phyloP scores from a whole-genome alignment of 1,284 basidiomycete species.

The Ganoderma lucidum region DNA sequence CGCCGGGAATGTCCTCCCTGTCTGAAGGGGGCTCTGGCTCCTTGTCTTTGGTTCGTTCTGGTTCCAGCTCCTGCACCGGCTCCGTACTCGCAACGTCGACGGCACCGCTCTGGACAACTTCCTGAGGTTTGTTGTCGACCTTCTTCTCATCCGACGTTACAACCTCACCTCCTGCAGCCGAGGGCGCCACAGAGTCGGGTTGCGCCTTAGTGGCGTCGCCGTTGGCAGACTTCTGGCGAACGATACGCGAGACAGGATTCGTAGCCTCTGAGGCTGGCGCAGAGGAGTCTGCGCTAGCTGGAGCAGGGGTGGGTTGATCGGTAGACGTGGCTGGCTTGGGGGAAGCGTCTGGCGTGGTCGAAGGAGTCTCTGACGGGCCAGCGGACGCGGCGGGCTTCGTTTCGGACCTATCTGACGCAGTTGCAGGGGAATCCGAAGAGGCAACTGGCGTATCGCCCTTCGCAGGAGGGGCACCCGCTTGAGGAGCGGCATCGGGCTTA shows the following conservation, averaged over 20 bases:
- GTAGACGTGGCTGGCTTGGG: background rate
- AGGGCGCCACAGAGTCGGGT: background rate
- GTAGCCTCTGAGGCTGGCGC: background rate
- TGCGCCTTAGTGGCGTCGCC: background rate
- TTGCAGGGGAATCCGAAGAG: background rate
- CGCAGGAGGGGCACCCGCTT: background rate
- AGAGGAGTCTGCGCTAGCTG: background rate
- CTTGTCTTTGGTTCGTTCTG: background rate
- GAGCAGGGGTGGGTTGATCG: background rate
- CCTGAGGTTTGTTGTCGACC: background rate
- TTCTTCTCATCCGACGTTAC: background rate
- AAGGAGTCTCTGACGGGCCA: background rate
- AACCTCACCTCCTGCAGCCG: background rate
- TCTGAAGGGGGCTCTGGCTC: conserved; percentile 3
- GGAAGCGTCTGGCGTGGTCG: background rate
- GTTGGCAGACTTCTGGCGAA: background rate
- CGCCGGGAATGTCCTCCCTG: conserved; percentile 22
- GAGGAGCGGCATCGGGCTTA: background rate
- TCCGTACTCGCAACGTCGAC: background rate
- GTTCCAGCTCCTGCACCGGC: background rate
- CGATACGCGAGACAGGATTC: background rate
- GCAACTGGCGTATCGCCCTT: background rate
- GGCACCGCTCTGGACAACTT: background rate
- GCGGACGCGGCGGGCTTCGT: background rate
- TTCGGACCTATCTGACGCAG: background rate